A percentile compares a stretch with the other conserved stretches of the same genome.
These are phyloP conservation scores for Hemisphaericaspora lyxosophila DNA, from an alignment of 1,139 yeast genomes.

Conservation along the genomic window DNA sequence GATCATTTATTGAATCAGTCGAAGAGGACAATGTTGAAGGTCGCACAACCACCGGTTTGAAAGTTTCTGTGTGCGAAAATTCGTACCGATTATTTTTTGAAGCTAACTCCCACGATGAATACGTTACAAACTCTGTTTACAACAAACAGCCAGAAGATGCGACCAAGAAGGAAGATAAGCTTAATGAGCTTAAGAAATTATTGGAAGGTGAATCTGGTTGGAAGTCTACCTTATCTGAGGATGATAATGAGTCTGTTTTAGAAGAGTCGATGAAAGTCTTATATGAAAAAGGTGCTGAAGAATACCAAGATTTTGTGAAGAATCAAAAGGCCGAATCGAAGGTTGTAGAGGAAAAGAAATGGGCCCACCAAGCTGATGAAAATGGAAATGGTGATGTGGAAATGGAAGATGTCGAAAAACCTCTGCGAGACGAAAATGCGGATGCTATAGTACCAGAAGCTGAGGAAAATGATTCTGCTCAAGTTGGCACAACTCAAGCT, in stretches of 20 bases:
- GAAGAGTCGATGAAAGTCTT: conserved; percentile 27
- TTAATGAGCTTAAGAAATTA: conserved; percentile 25
- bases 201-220: conserved; percentile 41
- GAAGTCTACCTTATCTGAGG: conserved; percentile 33
- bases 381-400: conserved; percentile 12
- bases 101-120: conserved; percentile 78
- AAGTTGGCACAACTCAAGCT: conserved; percentile 11
- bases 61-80: conserved; percentile 76
- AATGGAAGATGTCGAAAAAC: conserved; percentile 11
- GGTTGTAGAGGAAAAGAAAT: conserved; percentile 10
- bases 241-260: conserved; percentile 17
- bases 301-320: conserved; percentile 23
- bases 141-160: conserved; percentile 30
- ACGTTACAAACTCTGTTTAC: conserved; percentile 56
- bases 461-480: conserved; percentile 8
- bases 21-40: conserved; percentile 68
- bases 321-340: conserved; percentile 12
- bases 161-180: conserved; percentile 25
- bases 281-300: conserved; percentile 34
- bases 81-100: conserved; percentile 82
- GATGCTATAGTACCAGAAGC: no score
- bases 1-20: conserved; percentile 56
- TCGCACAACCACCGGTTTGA: conserved; percentile 65
- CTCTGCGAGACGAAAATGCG: conserved; percentile 7
- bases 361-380: conserved; percentile 4